Conservation (phyloP, 108 stramenopile genomes). For the Nitzschia putrida region DNA sequence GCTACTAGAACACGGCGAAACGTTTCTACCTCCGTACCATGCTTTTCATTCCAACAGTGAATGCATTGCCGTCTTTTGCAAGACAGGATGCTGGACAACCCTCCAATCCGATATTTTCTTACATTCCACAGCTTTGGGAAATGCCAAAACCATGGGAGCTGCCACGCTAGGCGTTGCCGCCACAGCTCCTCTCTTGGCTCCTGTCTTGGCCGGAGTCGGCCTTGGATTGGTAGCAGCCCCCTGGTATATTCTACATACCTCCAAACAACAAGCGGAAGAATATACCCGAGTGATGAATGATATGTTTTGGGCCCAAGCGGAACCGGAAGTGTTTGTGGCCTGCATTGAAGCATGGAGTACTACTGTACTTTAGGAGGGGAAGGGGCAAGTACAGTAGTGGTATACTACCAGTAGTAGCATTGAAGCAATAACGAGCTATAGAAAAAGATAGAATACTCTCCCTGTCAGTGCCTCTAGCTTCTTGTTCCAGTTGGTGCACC, state of each 20-base stretch:
- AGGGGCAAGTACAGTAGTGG: too few species aligned
- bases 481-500: too few species aligned
- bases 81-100: conserved; percentile 56
- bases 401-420: too few species aligned
- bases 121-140: conserved; percentile 54
- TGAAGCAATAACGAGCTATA: too few species aligned
- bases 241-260: conserved; percentile 40
- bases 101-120: conserved; percentile 55
- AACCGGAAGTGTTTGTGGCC: conserved; percentile 71
- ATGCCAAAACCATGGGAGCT: conserved; percentile 66
- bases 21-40: conserved; percentile 38
- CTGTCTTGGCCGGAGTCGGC: conserved; percentile 68
- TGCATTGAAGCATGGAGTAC: conserved; percentile 63
- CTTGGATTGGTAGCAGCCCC: conserved; percentile 64
- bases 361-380: too few species aligned
- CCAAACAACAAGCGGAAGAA: conserved; percentile 50
- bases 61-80: conserved; percentile 77
- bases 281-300: conserved; percentile 53
- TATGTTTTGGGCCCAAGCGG: conserved; percentile 61
- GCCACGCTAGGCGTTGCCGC: conserved; percentile 42
- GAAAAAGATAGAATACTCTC: too few species aligned
- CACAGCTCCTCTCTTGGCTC: conserved; percentile 59
- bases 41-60: conserved; percentile 41
- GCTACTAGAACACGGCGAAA: conserved; percentile 35
- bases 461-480: too few species aligned